phyloP scores from a whole-genome alignment of 2,329 filamentous ascomycete genomes.

The Cladophialophora bantiana region DNA sequence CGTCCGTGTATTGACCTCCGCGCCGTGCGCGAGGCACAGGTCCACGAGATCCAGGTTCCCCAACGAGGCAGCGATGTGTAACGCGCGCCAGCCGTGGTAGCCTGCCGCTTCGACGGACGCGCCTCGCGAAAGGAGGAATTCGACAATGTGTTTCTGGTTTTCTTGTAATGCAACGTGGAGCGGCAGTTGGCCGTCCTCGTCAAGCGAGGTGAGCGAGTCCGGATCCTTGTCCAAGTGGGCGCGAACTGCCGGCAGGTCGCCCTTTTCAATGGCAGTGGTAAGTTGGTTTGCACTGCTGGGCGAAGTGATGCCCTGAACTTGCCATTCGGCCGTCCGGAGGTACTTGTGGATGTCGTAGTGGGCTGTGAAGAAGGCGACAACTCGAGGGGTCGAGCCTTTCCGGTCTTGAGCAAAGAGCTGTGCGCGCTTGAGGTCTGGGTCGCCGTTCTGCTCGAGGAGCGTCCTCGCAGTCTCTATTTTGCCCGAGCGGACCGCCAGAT shows the following conservation, averaged over 20 bases:
- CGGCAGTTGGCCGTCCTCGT: constrained; percentile 37
- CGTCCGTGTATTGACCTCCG: constrained; percentile 30
- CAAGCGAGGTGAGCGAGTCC: constrained; percentile 24
- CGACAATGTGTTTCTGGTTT: constrained; percentile 25
- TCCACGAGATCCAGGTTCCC: constrained; percentile 36
- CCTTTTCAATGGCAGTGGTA: constrained; percentile 35
- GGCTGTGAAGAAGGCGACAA: constrained; percentile 38
- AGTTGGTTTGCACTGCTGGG: constrained; percentile 24
- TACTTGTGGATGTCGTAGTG: constrained; percentile 41
- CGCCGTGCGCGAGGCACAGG: constrained; percentile 32
- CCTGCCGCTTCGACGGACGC: constrained; percentile 36
- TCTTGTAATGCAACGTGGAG: constrained; percentile 38
- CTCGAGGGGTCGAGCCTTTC: constrained; percentile 33
- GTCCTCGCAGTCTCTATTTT: constrained; percentile 28
- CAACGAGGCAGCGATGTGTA: constrained; percentile 40
- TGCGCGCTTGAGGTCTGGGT: constrained; percentile 20
- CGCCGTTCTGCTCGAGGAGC: constrained; percentile 34
- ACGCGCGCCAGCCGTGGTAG: constrained; percentile 37
- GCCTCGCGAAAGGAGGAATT: constrained; percentile 36
- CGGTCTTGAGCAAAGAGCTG: constrained; percentile 33
- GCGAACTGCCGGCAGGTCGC: constrained; percentile 26
- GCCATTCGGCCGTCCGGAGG: constrained; percentile 34
- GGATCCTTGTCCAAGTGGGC: constrained; percentile 22
- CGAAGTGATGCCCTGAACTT: constrained; percentile 21
- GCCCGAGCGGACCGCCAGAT: constrained; percentile 38